phyloP scores from a whole-genome alignment of 768 basidiomycete species.

The Termitomyces sp. region DNA sequence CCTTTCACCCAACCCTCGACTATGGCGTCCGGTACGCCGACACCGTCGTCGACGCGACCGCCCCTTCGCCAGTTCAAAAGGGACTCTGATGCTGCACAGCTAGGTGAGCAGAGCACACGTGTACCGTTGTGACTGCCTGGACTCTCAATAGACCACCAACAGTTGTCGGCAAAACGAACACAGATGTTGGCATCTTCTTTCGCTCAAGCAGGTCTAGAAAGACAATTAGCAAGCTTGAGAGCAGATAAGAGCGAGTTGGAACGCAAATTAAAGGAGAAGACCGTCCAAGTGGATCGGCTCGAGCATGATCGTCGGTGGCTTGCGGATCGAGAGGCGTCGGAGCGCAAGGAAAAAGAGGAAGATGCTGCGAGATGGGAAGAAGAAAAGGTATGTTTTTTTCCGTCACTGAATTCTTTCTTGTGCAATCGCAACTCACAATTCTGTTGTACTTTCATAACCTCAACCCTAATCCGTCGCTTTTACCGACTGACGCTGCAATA shows the following conservation, averaged over 20 bases:
- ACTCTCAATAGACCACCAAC: conserved; percentile 48
- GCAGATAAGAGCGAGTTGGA: conserved; percentile 62
- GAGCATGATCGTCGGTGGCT: conserved; percentile 69
- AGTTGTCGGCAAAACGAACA: conserved; percentile 57
- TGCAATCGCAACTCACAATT: neutral
- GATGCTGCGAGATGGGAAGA: conserved; percentile 45
- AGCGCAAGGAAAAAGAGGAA: conserved; percentile 60
- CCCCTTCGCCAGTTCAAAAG: conserved; percentile 1
- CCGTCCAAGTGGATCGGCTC: conserved; percentile 54
- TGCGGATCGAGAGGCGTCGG: conserved; percentile 62
- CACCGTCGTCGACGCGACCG: conserved; percentile 1
- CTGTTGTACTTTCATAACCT: neutral
- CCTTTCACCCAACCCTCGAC: neutral
- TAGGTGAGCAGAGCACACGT: neutral
- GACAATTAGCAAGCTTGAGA: conserved; percentile 60
- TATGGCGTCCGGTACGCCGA: conserved; percentile 3
- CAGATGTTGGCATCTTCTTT: conserved; percentile 60
- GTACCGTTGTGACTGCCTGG: neutral
- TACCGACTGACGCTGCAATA: conserved; percentile 17
- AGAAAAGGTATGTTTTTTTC: conserved; percentile 48
- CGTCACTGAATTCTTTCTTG: neutral
- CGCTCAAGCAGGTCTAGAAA: conserved; percentile 57
- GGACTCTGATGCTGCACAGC: conserved; percentile 3
- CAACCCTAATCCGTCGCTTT: neutral
- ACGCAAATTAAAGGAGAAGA: conserved; percentile 61